Base-by-base conservation (phyloP, 305 asterid genomes). In the Fraxinus sp. region DNA sequence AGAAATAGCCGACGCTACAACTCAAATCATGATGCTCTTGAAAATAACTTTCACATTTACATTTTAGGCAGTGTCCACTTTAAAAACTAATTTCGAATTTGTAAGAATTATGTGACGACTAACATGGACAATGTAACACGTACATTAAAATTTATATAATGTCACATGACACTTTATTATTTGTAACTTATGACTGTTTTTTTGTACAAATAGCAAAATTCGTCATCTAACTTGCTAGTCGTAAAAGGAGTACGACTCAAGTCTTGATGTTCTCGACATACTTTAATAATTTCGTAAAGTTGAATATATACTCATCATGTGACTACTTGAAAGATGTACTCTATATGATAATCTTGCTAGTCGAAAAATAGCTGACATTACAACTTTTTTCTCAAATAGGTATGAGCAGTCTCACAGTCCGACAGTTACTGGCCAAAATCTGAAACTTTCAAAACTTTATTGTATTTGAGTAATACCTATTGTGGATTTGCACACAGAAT, bases 351-450 rank as follows among this genome's bases (percentile, higher is more conserved):
- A 57, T 18, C 70, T 59, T 59, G 70, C 30, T 0, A 59, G 13
- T 20, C 70, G 36, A 9, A 10, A 62, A 66, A 3, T 11, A 26
- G 74, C 74, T 66, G 36, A 30, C n/a, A 3, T 30, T 10, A 66
- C 37, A 26, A 3, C 33, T 66, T 66, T 66, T 64, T 66, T 66
- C 37, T 66, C 36, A 66, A 9, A 66, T 28, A 3, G 30, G 33
- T 66, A 66, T 26, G 18, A 13, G 75, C 35, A 0, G 3, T 14
- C 4, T 30, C 43, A 3, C 24, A 72, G 14, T 16, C 28, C 49
- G 77, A 72, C 77, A n/a, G 77, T 72, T 72, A 33, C 77, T 6
- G 49, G 77, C 77, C 77, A 72, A 72, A 72, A 32, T 16, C 77
- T 71, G 49, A 35, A 39, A 79, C 39, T 16, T 39, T 36, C 36